Evolutionary conservation across 2,329 filamentous ascomycete species (phyloP), one percentile per base, ranked within the genome.

Genomic region (Penicillium nordicum): DNA sequence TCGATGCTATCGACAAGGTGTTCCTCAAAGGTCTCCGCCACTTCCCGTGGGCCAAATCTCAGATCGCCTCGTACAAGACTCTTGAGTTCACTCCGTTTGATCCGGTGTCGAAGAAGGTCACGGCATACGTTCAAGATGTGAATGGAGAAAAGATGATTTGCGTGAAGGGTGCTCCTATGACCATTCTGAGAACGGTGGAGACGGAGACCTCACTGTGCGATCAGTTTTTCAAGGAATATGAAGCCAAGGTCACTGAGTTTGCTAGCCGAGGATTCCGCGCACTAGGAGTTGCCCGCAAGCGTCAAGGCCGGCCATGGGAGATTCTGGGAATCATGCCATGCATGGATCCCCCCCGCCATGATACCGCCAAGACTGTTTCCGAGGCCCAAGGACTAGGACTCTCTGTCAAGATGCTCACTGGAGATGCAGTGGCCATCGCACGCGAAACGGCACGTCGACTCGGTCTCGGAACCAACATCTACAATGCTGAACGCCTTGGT

Each of bases 301-400:
- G 88, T 74, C 89, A 84, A 72, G 84, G 89, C 75, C 84, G 85
- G 72, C 80, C 84, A 55, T 96, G 92, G 91, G 90, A 96, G 76
- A 92, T 96, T 67, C 86, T 96, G 67, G 91, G 91, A 69, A 96
- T 96, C 70, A 93, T 96, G 89, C 91, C 92, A 71, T 96, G 91
- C 83, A 90, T 88, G 68, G 91, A 96, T 75, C 92, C 92, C 67
- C 91, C 91, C 66, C 89, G 92, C 71, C 87, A 95, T 80, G 91
- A 96, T 72, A 96, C 92, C 67, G 90, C 87, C 69, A 89, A 90
- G 75, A 96, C 92, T 60, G 89, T 96, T 79, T 88, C 89, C 75
- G 91, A 96, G 78, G 91, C 91, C 70, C 93, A 94, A 82, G 83
- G 81, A 62, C 85, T 96, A 57, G 91, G 91, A 81, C 82, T 96